Evolutionary conservation across 352 stramenopile species (phyloP).

Genomic region (Plasmopara halstedii): DNA sequence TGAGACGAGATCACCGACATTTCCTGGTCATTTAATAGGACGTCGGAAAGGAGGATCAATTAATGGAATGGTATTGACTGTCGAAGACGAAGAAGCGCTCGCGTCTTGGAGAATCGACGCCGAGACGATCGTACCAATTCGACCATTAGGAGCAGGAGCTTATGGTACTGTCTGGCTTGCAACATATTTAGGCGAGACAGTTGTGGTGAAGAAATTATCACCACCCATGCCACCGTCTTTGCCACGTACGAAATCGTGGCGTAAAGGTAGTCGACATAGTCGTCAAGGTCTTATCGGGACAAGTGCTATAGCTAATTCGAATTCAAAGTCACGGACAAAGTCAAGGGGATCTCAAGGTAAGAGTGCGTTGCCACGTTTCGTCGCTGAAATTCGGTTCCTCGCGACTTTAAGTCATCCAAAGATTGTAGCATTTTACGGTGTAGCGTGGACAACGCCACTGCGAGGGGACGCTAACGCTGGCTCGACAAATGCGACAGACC

Average conservation of each 20-base stretch:
- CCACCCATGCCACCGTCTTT: slow-evolving; percentile 23
- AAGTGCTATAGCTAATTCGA: slow-evolving; percentile 5
- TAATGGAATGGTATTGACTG: slow-evolving; percentile 6
- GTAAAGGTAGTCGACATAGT: slow-evolving; percentile 21
- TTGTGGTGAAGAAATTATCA: slow-evolving; percentile 47
- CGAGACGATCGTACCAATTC: slow-evolving; percentile 20
- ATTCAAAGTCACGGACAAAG: slow-evolving; percentile 14
- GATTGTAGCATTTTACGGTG: slow-evolving; percentile 75
- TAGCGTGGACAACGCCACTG: slow-evolving; percentile 37
- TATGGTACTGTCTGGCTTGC: slow-evolving; percentile 51
- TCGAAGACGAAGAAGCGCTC: slow-evolving; percentile 48
- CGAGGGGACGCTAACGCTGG: slow-evolving; percentile 5
- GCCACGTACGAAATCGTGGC: slow-evolving; percentile 23
- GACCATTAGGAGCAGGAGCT: slow-evolving; percentile 26
- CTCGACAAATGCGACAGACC: slow-evolving; percentile 27
- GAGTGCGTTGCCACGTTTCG: slow-evolving; percentile 29
- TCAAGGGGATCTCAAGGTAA: slow-evolving; percentile 8
- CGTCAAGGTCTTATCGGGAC: slow-evolving; percentile 1
- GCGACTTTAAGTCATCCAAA: slow-evolving; percentile 56
- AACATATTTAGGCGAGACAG: slow-evolving; percentile 32
- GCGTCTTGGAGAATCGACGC: slow-evolving; percentile 43
- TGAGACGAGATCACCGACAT: not conserved
- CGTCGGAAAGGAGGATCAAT: slow-evolving; percentile 1
- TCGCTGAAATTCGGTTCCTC: slow-evolving; percentile 65
- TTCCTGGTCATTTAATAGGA: slow-evolving; percentile 9